phyloP scores from a whole-genome alignment of 805 yeast species.

The Hanseniaspora thailandica region DNA sequence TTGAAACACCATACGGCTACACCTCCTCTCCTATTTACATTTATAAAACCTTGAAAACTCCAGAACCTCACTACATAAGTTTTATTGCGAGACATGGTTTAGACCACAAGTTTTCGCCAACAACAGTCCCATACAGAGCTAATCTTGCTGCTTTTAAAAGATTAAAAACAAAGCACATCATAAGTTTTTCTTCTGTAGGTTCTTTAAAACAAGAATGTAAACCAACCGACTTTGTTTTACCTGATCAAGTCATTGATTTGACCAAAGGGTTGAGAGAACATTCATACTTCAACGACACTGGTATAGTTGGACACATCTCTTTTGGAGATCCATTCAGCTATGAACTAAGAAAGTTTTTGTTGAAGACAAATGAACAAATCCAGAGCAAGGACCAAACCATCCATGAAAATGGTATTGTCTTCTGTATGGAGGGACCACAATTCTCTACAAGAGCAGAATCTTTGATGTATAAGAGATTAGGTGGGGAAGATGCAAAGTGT shows the following conservation, averaged over 20 bases:
- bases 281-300: slow-evolving; percentile 72
- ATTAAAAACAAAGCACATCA: slow-evolving; percentile 72
- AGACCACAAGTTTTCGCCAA: slow-evolving; percentile 79
- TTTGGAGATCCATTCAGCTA: slow-evolving; percentile 94
- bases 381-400: slow-evolving; percentile 36
- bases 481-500: slow-evolving; percentile 82
- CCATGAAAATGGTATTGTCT: slow-evolving; percentile 65
- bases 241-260: slow-evolving; percentile 91
- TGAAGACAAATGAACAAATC: slow-evolving; percentile 39
- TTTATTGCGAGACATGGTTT: slow-evolving; percentile 90
- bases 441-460: slow-evolving; percentile 96
- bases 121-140: slow-evolving; percentile 86
- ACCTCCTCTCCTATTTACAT: slow-evolving; percentile 92
- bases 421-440: slow-evolving; percentile 99
- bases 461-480: slow-evolving; percentile 46
- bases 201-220: slow-evolving; percentile 77
- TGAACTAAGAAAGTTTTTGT: slow-evolving; percentile 53
- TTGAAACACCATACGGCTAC: slow-evolving; percentile 93
- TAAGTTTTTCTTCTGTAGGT: slow-evolving; percentile 94
- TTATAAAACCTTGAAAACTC: slow-evolving; percentile 43
- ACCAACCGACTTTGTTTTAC: slow-evolving; percentile 94
- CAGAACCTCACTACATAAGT: slow-evolving; percentile 56
- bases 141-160: slow-evolving; percentile 90
- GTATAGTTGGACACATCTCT: slow-evolving; percentile 93
- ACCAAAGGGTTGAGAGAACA: slow-evolving; percentile 90